A percentile compares a stretch with the other conserved stretches of the same genome.
Conservation (phyloP, 495 filamentous ascomycete species). For the Melanomma pulvis-pyrius region DNA sequence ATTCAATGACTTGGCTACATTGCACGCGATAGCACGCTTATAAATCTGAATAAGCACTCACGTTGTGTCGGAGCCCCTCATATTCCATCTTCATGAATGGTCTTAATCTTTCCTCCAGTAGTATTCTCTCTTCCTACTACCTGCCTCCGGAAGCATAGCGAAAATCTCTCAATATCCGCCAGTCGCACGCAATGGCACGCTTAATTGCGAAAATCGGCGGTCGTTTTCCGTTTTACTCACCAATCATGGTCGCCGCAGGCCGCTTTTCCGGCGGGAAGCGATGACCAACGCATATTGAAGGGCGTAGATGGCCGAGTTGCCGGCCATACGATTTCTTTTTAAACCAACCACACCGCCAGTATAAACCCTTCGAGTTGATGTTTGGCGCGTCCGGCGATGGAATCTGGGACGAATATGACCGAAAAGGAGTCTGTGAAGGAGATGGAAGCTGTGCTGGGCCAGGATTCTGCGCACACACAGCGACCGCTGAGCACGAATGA, state of each 20-base stretch:
- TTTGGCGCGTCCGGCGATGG: background rate
- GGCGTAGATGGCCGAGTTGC: background rate
- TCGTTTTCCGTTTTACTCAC: background rate
- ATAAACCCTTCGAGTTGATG: background rate
- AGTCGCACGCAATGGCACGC: background rate
- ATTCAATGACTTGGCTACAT: too few relatives aligned
- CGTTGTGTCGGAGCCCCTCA: too few relatives aligned
- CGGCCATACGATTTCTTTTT: background rate
- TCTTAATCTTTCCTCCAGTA: too few relatives aligned
- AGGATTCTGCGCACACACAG: conserved; percentile 9
- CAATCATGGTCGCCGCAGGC: too few relatives aligned
- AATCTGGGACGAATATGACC: background rate
- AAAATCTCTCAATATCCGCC: too few relatives aligned
- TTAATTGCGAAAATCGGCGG: background rate
- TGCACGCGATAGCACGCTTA: too few relatives aligned
- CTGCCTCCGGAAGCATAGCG: too few relatives aligned
- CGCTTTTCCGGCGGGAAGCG: background rate
- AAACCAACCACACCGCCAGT: background rate
- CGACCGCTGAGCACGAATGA: background rate
- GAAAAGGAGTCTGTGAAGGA: conserved; percentile 10
- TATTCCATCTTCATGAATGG: too few relatives aligned
- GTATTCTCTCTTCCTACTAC: too few relatives aligned
- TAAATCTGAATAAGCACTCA: too few relatives aligned
- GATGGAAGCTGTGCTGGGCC: conserved; percentile 11
- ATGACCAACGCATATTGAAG: background rate